phyloP scores from a whole-genome alignment of 768 basidiomycete genomes.

The Galerina sulciceps region DNA sequence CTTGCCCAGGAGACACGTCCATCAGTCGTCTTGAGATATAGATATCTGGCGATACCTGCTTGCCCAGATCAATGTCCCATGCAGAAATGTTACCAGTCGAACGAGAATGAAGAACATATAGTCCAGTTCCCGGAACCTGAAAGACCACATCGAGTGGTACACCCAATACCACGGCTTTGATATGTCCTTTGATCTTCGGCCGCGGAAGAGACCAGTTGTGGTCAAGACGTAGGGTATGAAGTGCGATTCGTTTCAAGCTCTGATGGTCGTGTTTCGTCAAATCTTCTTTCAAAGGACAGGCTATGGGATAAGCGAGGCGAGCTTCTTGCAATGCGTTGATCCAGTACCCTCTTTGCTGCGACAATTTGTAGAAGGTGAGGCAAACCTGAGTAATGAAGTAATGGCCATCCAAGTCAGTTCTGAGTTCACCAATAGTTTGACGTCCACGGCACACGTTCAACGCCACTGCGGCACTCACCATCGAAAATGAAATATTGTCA shows the following conservation, averaged over 20 bases:
- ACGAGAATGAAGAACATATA: slow-evolving; percentile 29
- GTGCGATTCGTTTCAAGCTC: slow-evolving; percentile 27
- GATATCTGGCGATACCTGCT: slow-evolving; percentile 15
- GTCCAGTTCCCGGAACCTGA: slow-evolving; percentile 30
- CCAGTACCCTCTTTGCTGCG: slow-evolving; percentile 31
- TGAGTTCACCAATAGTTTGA: background rate
- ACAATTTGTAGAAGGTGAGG: slow-evolving; percentile 20
- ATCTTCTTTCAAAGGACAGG: slow-evolving; percentile 30
- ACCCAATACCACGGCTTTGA: slow-evolving; percentile 19
- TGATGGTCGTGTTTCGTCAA: slow-evolving; percentile 21
- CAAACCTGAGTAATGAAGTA: slow-evolving; percentile 19
- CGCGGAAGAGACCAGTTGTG: slow-evolving; percentile 30
- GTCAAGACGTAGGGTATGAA: slow-evolving; percentile 30
- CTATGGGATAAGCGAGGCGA: slow-evolving; percentile 28
- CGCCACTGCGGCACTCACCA: background rate
- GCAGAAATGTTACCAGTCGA: slow-evolving; percentile 15
- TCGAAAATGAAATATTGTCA: background rate
- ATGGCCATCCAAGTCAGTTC: no score
- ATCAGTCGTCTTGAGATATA: slow-evolving; percentile 17
- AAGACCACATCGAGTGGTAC: slow-evolving; percentile 26
- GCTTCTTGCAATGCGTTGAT: slow-evolving; percentile 27
- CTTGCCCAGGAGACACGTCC: slow-evolving; percentile 32
- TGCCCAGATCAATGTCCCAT: slow-evolving; percentile 22
- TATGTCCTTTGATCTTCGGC: slow-evolving; percentile 20
- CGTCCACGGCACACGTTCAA: background rate